These are phyloP conservation scores for Aquilaria agallochum DNA, from an alignment of 441 rosid genomes.

Conservation along the genomic window DNA sequence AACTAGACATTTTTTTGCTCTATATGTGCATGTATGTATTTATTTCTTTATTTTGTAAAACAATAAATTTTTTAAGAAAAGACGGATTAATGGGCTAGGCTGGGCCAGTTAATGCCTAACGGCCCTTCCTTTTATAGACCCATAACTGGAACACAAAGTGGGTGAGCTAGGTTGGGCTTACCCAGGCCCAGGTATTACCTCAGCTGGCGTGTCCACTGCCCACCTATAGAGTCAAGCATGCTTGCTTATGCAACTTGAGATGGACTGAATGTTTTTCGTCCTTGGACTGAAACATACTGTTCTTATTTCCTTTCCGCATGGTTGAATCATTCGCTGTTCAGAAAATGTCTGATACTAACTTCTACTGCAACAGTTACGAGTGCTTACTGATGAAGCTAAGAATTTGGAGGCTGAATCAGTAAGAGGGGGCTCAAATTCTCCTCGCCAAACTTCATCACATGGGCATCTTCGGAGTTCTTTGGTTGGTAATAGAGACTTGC, in stretches of 20 bases:
- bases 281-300: neutral
- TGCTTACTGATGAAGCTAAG: slow-evolving; percentile 59
- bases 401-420: slow-evolving; percentile 45
- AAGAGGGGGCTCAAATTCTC: slow-evolving; percentile 39
- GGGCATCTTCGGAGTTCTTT: slow-evolving; percentile 31
- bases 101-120: no score
- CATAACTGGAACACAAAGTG: no score
- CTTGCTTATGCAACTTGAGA: neutral
- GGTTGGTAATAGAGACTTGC: slow-evolving; percentile 28
- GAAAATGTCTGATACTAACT: slow-evolving; percentile 8
- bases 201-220: no score
- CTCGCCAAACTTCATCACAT: slow-evolving; percentile 24
- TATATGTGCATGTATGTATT: no score
- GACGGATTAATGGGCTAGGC: no score
- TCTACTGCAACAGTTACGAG: slow-evolving; percentile 40
- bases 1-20: no score
- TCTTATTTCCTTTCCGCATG: neutral
- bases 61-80: no score
- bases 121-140: no score
- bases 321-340: neutral
- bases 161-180: no score
- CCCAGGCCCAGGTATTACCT: no score
- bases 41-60: no score
- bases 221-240: neutral
- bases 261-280: neutral